These are phyloP conservation scores for Colletotrichum musae DNA, from an alignment of 2,329 filamentous ascomycete genomes.

Conservation along the genomic window DNA sequence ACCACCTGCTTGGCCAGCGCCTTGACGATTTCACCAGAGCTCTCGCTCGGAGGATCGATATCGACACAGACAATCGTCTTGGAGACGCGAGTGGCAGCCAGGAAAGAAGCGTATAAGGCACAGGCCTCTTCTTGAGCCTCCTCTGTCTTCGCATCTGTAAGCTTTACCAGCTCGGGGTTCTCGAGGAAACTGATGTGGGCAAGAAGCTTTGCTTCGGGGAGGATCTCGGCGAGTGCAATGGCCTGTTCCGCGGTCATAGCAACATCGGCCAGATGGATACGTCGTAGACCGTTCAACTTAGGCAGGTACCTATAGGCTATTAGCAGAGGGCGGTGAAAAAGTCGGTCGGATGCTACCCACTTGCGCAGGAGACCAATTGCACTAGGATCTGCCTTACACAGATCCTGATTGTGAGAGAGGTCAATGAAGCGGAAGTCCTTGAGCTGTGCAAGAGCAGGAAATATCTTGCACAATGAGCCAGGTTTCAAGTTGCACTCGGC, in stretches of 20 bases:
- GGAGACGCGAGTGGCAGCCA: slow-evolving; percentile 89
- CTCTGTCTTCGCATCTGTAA: slow-evolving; percentile 84
- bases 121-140: slow-evolving; percentile 92
- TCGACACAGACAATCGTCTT: slow-evolving; percentile 89
- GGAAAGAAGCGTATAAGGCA: slow-evolving; percentile 90
- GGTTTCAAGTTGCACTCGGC: slow-evolving; percentile 88
- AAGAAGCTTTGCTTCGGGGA: slow-evolving; percentile 85
- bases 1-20: slow-evolving; percentile 95
- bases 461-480: slow-evolving; percentile 78
- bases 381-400: slow-evolving; percentile 83
- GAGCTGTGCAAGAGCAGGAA: slow-evolving; percentile 80
- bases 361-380: slow-evolving; percentile 82
- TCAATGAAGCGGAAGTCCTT: slow-evolving; percentile 89
- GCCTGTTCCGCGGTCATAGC: slow-evolving; percentile 88
- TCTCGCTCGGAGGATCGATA: slow-evolving; percentile 86
- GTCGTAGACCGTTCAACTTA: slow-evolving; percentile 81
- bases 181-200: slow-evolving; percentile 91
- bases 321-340: slow-evolving; percentile 3
- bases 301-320: slow-evolving; percentile 76
- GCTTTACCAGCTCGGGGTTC: slow-evolving; percentile 79
- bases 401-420: slow-evolving; percentile 86
- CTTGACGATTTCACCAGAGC: slow-evolving; percentile 91
- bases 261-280: slow-evolving; percentile 89
- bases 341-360: slow-evolving; percentile 60
- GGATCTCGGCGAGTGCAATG: slow-evolving; percentile 90